A percentile compares a stretch with the other conserved stretches of the same genome.
phyloP scores from a whole-genome alignment of 2,329 filamentous ascomycete genomes.

The Sporothrix pseudoabietina region DNA sequence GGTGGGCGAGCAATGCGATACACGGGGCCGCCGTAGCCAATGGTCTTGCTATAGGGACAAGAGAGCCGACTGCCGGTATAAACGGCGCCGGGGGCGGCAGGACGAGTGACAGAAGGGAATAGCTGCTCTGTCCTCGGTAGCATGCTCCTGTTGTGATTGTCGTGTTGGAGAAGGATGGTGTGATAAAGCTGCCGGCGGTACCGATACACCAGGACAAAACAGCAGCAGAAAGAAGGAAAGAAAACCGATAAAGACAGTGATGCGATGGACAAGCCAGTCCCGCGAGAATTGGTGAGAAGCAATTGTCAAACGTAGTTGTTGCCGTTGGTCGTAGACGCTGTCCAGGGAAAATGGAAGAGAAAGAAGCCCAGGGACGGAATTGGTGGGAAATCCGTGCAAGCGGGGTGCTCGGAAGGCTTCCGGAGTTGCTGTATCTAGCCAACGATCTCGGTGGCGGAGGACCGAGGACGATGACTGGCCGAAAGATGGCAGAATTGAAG shows the following conservation, averaged over 20 bases:
- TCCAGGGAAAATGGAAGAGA: background rate
- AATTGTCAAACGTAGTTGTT: background rate
- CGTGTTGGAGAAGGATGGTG: background rate
- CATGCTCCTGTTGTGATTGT: constrained; percentile 13
- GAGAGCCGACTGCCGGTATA: background rate
- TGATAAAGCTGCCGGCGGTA: background rate
- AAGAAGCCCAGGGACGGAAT: background rate
- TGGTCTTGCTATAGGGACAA: background rate
- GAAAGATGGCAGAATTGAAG: background rate
- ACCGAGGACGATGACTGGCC: background rate
- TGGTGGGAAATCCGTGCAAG: background rate
- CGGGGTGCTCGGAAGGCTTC: constrained; percentile 2
- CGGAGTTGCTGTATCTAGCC: constrained; percentile 1
- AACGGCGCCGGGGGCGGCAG: background rate
- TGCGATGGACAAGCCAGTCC: constrained; percentile 3
- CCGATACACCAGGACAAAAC: background rate
- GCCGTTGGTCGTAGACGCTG: background rate
- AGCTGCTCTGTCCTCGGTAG: background rate
- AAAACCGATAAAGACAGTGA: constrained; percentile 22
- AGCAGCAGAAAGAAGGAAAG: background rate
- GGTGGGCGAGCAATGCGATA: background rate
- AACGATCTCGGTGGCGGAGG: constrained; percentile 7
- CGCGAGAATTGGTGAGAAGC: background rate
- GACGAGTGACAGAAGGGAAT: background rate
- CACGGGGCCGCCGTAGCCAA: background rate